Evolutionary conservation across 1,284 basidiomycete species (phyloP), one percentile per base, ranked within the genome.

Genomic region (Moniliophthora roreri): DNA sequence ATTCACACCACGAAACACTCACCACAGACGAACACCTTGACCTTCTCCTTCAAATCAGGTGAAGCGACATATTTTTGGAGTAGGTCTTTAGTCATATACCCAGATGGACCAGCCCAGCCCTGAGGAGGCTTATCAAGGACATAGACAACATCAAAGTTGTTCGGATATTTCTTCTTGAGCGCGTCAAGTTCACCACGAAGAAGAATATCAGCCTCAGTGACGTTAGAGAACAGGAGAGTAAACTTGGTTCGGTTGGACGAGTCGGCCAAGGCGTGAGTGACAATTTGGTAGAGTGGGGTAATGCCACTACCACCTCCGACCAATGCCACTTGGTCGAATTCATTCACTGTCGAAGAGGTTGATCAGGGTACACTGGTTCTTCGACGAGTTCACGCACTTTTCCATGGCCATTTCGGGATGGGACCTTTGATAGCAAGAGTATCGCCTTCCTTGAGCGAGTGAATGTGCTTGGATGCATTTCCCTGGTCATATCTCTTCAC

Each of bases 1-100:
- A 21, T n/a, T 51, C 37, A 62, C 7, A 42, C 28, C 49, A 24
- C 28, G 41, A 32, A 53, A 23, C 50, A 66, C 78, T 55, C 66
- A 81, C 91, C 94, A 66, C 95, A 98, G 32, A 98, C 76, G 68
- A 95, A 93, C 50, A 96, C 76, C 75, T 94, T 95, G 65, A 93
- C 78, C 74, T 94, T 95, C 56, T 91, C 83, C 4, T 81, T 85
- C 45, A 86, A 70, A 9, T 76, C 78, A 15, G 93, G 74, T 20
- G 89, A 75, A 0, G 86, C 81, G 47, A 95, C 77, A 68, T 93
- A 75, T 64, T 90, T 75, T 72, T 84, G 80, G 62, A 97, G 75
- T 46, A 93, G 65, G 32, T 91, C 85, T 51, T 78, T 71, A 52
- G 79, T 84, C 50, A 98, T 75, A 72, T 82, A 94, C 2, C 93